phyloP scores from a whole-genome alignment of 805 yeast genomes.

The Suhomyces emberorum region DNA sequence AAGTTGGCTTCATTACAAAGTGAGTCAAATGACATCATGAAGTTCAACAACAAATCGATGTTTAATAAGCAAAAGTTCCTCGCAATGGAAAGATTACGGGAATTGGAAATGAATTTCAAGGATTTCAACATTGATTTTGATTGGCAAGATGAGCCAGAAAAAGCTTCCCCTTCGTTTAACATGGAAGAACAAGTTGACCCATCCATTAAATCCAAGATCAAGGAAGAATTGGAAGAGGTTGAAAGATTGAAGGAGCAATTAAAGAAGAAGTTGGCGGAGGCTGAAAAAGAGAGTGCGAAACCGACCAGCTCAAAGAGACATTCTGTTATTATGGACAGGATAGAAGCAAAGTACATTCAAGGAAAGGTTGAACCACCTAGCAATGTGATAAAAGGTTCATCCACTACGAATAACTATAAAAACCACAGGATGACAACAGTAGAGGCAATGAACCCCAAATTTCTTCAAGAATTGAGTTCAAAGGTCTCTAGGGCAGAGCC shows the following conservation, averaged over 20 bases:
- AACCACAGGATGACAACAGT: conserved; percentile 31
- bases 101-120: conserved; percentile 63
- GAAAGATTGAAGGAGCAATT: conserved; percentile 39
- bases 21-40: conserved; percentile 75
- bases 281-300: conserved; percentile 9
- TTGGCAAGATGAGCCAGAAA: conserved; percentile 12
- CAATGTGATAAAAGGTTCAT: conserved; percentile 8
- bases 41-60: conserved; percentile 58
- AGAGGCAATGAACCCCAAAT: conserved; percentile 44
- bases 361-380: conserved; percentile 36
- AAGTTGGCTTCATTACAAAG: conserved; percentile 61
- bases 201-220: conserved; percentile 32
- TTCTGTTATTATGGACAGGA: conserved; percentile 21
- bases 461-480: conserved; percentile 50
- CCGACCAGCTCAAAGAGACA: conserved; percentile 9
- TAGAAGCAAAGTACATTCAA: conserved; percentile 45
- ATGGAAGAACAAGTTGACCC: conserved; percentile 27
- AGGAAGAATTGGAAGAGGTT: conserved; percentile 41
- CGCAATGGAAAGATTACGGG: conserved; percentile 70
- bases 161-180: not conserved
- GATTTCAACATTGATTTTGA: conserved; percentile 60
- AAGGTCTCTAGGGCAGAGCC: conserved; percentile 46
- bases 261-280: conserved; percentile 33
- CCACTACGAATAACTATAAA: conserved; percentile 24
- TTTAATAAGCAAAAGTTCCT: conserved; percentile 57